Conservation (phyloP, 2,329 filamentous ascomycete species). For the Pyrenophora graminea region DNA sequence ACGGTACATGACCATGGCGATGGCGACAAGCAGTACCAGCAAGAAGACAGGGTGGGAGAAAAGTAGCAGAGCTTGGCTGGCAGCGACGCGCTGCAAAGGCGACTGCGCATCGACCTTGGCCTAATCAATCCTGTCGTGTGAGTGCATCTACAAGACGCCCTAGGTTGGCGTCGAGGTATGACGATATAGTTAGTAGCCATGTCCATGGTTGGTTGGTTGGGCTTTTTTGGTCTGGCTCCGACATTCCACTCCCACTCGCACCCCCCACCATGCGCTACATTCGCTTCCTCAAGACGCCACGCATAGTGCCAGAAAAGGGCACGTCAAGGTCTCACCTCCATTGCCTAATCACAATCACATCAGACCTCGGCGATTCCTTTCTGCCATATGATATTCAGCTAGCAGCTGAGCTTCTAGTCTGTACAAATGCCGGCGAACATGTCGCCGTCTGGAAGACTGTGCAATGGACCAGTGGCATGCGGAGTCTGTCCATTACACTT, state of each 20-base stretch:
- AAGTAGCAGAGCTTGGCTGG: slow-evolving; percentile 7
- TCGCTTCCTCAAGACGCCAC: slow-evolving; percentile 69
- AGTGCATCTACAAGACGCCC: slow-evolving; percentile 4
- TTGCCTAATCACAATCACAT: slow-evolving; percentile 65
- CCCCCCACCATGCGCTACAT: slow-evolving; percentile 58
- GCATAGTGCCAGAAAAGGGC: slow-evolving; percentile 46
- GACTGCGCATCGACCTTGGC: slow-evolving; percentile 32
- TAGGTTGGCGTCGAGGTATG: slow-evolving; percentile 3
- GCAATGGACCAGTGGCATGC: slow-evolving; percentile 51
- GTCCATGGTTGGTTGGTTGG: slow-evolving; percentile 12
- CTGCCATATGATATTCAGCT: slow-evolving; percentile 55
- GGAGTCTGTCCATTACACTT: slow-evolving; percentile 51
- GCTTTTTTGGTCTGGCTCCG: no score
- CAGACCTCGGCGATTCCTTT: slow-evolving; percentile 70
- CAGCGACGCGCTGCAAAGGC: slow-evolving; percentile 25
- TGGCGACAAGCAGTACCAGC: slow-evolving; percentile 2
- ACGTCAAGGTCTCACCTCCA: slow-evolving; percentile 19
- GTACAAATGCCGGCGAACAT: slow-evolving; percentile 30
- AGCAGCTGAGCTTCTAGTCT: slow-evolving; percentile 45
- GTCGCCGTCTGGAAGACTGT: slow-evolving; percentile 50
- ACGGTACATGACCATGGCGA: slow-evolving; percentile 57
- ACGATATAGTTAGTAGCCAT: slow-evolving; percentile 2
- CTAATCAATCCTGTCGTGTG: background rate
- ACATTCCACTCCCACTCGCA: slow-evolving; percentile 11
- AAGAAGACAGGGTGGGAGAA: slow-evolving; percentile 12